These are phyloP conservation scores for Clavariopsis aquatica DNA, from an alignment of 495 filamentous ascomycete genomes.

Conservation along the genomic window DNA sequence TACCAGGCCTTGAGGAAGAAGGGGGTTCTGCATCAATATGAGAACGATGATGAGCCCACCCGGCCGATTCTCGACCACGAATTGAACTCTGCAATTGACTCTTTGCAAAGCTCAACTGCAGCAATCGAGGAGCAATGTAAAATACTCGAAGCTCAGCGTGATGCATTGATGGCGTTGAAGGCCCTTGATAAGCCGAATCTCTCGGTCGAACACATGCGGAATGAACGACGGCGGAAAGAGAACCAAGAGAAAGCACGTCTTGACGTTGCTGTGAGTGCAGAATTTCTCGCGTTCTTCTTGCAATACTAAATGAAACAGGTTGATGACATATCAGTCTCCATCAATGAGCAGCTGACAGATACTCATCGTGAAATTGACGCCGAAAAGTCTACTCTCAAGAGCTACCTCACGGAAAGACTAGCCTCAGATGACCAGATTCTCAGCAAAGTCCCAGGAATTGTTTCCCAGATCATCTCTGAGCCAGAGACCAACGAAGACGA, in stretches of 20 bases:
- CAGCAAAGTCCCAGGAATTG: constrained; percentile 40
- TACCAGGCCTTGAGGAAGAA: constrained; percentile 29
- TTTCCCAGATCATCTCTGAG: constrained; percentile 31
- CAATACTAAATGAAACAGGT: constrained; percentile 17
- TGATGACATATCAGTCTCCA: constrained; percentile 37
- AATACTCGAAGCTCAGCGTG: constrained; percentile 42
- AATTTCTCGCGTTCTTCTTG: background rate
- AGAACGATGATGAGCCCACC: constrained; percentile 17
- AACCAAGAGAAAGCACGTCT: constrained; percentile 41
- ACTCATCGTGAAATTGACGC: constrained; percentile 30
- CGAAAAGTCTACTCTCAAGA: constrained; percentile 23
- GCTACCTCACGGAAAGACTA: constrained; percentile 35
- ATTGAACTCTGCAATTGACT: constrained; percentile 39
- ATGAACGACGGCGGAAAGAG: constrained; percentile 33
- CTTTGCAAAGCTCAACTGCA: constrained; percentile 42
- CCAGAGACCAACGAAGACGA: constrained; percentile 16
- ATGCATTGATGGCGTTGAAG: constrained; percentile 39
- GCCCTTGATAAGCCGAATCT: constrained; percentile 36
- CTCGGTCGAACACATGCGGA: constrained; percentile 31
- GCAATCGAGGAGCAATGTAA: constrained; percentile 44
- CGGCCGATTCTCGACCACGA: constrained; percentile 41
- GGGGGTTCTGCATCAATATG: constrained; percentile 18
- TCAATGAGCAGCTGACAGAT: constrained; percentile 32
- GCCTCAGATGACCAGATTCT: constrained; percentile 45
- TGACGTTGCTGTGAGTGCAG: constrained; percentile 35